Percentiles rank a stretch among this genome's conserved stretches.
phyloP scores from a whole-genome alignment of 2,329 filamentous ascomycete species.

The Tothia fuscella region DNA sequence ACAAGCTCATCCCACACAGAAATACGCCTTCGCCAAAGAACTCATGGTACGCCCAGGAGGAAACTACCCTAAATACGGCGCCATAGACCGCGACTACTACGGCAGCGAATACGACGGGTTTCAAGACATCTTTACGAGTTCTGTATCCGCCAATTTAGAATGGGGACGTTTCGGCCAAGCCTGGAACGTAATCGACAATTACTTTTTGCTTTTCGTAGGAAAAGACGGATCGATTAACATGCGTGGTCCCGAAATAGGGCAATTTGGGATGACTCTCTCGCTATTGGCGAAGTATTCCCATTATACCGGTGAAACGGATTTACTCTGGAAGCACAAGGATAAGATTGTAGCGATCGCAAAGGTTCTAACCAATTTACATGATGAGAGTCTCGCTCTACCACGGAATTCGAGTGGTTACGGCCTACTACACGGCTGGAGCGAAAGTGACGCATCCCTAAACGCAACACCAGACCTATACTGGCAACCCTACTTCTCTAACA shows the following conservation, averaged over 20 bases:
- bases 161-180: constrained; percentile 6
- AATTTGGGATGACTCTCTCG: constrained; percentile 7
- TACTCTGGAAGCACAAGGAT: constrained; percentile 3
- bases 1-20: no score
- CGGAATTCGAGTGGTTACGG: constrained; percentile 1
- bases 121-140: constrained; percentile 9
- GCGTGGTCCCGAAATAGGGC: constrained; percentile 8
- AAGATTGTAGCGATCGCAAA: constrained; percentile 7
- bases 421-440: constrained; percentile 8
- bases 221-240: constrained; percentile 5
- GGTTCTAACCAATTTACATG: constrained; percentile 1
- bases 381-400: constrained; percentile 3
- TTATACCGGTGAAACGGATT: constrained; percentile 3
- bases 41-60: constrained; percentile 8
- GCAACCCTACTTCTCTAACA: constrained; percentile 8
- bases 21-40: constrained; percentile 6
- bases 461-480: constrained; percentile 3
- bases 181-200: constrained; percentile 6
- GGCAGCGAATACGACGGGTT: constrained; percentile 6
- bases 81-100: constrained; percentile 1
- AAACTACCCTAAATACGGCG: constrained; percentile 8
- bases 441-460: constrained; percentile 2
- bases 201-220: constrained; percentile 3
- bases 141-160: constrained; percentile 5
- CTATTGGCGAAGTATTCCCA: constrained; percentile 5